A percentile compares a stretch with the other conserved stretches of the same genome.
phyloP scores from a whole-genome alignment of 257 asterid species.

The Solanum chaucha region DNA sequence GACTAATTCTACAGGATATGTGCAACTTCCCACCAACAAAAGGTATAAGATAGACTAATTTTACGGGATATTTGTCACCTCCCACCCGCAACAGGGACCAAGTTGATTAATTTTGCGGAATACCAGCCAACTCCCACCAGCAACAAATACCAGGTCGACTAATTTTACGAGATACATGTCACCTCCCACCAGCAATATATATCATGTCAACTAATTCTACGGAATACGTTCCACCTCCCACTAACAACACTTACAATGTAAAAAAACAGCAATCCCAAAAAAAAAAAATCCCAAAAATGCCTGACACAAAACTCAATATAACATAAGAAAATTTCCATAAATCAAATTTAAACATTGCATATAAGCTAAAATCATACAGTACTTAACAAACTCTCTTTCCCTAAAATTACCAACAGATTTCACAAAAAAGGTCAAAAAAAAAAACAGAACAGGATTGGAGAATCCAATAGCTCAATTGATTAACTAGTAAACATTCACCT shows the following conservation, averaged over 20 bases:
- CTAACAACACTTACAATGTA: not conserved
- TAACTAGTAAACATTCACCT: not conserved
- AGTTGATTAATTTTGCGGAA: too few species aligned
- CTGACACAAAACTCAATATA: not conserved
- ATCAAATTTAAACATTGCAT: not conserved
- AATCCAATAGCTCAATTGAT: not conserved
- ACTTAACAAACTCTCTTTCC: not conserved
- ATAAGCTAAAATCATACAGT: not conserved
- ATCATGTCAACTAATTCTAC: not conserved
- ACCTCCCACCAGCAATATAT: not conserved
- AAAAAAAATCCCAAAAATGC: not conserved
- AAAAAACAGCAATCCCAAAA: not conserved
- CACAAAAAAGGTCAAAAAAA: not conserved
- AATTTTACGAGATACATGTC: not conserved
- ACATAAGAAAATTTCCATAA: not conserved
- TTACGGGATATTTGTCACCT: too few species aligned
- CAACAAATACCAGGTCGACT: too few species aligned
- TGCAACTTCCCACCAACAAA: too few species aligned
- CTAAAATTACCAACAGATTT: not conserved
- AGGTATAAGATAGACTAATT: too few species aligned
- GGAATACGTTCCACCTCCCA: not conserved
- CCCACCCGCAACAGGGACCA: too few species aligned
- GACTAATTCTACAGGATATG: too few species aligned
- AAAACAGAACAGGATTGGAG: not conserved
- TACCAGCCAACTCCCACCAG: too few species aligned